These are phyloP conservation scores for Alternaria sp. DNA, from an alignment of 2,329 filamentous ascomycete species.

Conservation along the genomic window DNA sequence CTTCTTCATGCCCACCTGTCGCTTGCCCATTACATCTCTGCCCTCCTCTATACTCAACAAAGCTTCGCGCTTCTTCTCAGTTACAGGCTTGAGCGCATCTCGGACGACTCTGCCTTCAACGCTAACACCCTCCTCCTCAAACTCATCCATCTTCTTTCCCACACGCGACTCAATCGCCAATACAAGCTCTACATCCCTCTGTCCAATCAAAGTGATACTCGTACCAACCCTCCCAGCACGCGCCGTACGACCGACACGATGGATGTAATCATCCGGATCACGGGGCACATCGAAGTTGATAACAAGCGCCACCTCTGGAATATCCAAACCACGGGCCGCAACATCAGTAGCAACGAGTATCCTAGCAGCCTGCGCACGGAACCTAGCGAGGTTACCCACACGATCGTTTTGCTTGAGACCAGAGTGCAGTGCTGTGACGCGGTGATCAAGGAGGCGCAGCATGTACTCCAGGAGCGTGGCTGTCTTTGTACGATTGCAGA, in stretches of 20 bases:
- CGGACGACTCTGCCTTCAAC: conserved; percentile 88
- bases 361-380: conserved; percentile 86
- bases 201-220: conserved; percentile 87
- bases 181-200: conserved; percentile 91
- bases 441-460: conserved; percentile 84
- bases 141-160: conserved; percentile 80
- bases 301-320: conserved; percentile 88
- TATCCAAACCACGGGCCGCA: conserved; percentile 92
- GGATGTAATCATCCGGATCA: conserved; percentile 97
- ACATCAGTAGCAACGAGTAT: conserved; percentile 96
- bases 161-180: conserved; percentile 88
- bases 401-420: conserved; percentile 85
- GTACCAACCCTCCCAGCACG: conserved; percentile 87
- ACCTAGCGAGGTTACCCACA: conserved; percentile 86
- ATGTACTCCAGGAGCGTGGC: conserved; percentile 90
- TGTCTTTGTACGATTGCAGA: conserved; percentile 90
- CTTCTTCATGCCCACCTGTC: conserved; percentile 56
- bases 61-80: conserved; percentile 95
- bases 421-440: conserved; percentile 91
- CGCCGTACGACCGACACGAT: conserved; percentile 93
- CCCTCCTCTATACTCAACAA: conserved; percentile 91
- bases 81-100: conserved; percentile 86
- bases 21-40: conserved; percentile 89
- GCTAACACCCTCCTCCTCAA: conserved; percentile 90
- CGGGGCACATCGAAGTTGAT: conserved; percentile 96